Percentiles rank a stretch among this genome's conserved stretches.
phyloP scores from a whole-genome alignment of 1,284 basidiomycete genomes.

The Gymnopus androsaceus region DNA sequence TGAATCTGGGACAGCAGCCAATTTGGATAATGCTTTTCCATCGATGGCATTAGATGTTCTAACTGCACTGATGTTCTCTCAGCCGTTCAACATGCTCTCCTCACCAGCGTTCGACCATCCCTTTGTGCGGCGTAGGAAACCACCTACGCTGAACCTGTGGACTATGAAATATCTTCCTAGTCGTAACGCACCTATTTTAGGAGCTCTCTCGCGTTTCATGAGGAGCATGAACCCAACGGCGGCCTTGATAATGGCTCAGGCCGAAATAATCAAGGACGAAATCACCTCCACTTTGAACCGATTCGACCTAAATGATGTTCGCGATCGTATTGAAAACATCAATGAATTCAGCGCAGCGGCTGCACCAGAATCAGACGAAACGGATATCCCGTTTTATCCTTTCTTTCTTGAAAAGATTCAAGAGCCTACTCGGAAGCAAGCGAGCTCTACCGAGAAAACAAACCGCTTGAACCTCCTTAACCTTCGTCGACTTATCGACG shows the following conservation, averaged over 20 bases:
- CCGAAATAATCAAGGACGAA: background rate
- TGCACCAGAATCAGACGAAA: background rate
- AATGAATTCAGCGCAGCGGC: background rate
- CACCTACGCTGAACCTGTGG: slow-evolving; percentile 12
- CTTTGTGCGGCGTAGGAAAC: slow-evolving; percentile 18
- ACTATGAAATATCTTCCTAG: slow-evolving; percentile 21
- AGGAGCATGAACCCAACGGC: background rate
- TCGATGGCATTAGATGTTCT: slow-evolving; percentile 24
- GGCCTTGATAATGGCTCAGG: background rate
- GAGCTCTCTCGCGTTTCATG: background rate
- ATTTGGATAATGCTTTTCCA: slow-evolving; percentile 12
- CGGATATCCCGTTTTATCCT: background rate
- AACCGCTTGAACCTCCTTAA: background rate
- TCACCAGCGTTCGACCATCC: slow-evolving; percentile 24
- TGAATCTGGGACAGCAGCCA: background rate
- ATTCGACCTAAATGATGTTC: background rate
- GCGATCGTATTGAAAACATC: background rate
- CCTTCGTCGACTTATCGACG: background rate
- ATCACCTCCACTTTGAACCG: too few relatives aligned
- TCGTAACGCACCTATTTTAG: background rate
- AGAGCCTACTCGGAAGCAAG: background rate
- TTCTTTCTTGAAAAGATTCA: background rate
- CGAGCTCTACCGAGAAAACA: background rate
- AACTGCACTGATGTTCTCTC: slow-evolving; percentile 25
- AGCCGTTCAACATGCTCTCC: slow-evolving; percentile 17